Conservation (phyloP, 1,284 basidiomycete species). For the Trichosporon faecale region DNA sequence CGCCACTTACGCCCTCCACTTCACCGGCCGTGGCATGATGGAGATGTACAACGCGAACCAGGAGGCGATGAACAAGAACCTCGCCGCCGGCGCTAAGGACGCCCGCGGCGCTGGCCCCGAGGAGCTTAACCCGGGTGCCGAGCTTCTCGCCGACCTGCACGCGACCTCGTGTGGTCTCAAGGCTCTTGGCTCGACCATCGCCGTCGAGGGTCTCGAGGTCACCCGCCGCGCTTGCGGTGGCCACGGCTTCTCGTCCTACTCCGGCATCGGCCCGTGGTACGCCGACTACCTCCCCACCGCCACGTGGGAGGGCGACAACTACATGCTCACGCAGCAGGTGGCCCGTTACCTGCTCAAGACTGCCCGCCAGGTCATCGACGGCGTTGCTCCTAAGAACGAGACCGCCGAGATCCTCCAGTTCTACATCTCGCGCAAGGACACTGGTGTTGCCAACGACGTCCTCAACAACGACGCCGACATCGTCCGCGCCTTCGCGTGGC, state of each 20-base stretch:
- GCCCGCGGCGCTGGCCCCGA: constrained; percentile 24
- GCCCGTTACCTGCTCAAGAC: constrained; percentile 56
- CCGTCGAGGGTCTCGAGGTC: constrained; percentile 58
- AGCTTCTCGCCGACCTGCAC: constrained; percentile 26
- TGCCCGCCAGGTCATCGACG: constrained; percentile 57
- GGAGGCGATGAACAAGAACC: constrained; percentile 27
- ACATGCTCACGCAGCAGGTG: constrained; percentile 57
- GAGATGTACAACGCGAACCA: constrained; percentile 44
- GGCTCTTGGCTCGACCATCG: constrained; percentile 50
- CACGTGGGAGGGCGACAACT: constrained; percentile 60
- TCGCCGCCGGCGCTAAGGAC: constrained; percentile 4
- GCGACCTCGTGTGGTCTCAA: constrained; percentile 24
- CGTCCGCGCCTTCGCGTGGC: constrained; percentile 56
- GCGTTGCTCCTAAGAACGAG: constrained; percentile 58
- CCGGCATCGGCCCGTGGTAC: constrained; percentile 58
- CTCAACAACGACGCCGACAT: constrained; percentile 57
- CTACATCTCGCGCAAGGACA: constrained; percentile 52
- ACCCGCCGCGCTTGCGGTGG: constrained; percentile 57
- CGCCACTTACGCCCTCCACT: constrained; percentile 59
- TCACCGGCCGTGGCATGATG: constrained; percentile 55
- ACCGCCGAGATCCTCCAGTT: constrained; percentile 45
- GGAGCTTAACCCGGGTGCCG: constrained; percentile 26
- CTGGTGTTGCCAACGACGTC: constrained; percentile 43
- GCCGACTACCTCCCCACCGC: constrained; percentile 57
- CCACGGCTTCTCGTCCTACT: constrained; percentile 60